A percentile compares a stretch with the other conserved stretches of the same genome.
These are phyloP conservation scores for Rutidosis leptorrhynchoides DNA, from an alignment of 129 eudicot species.

Conservation along the genomic window DNA sequence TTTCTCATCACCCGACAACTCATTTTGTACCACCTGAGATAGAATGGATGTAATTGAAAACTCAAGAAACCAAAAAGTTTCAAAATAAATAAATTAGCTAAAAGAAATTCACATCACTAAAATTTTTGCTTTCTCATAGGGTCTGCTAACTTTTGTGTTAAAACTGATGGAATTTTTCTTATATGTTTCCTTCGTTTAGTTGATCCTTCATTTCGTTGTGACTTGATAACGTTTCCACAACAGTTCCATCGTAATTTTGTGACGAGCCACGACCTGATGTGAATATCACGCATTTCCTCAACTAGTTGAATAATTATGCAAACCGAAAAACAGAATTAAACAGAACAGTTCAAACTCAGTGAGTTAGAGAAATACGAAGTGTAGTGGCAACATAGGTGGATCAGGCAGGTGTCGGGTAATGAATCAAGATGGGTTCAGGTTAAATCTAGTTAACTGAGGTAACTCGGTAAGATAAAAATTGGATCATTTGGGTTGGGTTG, in stretches of 20 bases:
- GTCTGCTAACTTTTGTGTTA: slow-evolving; percentile 39
- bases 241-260: slow-evolving; percentile 37
- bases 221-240: slow-evolving; percentile 27
- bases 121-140: slow-evolving; percentile 41
- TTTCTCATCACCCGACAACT: slow-evolving; percentile 16
- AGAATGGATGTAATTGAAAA: slow-evolving; percentile 15
- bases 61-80: background rate
- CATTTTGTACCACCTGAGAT: slow-evolving; percentile 37
- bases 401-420: background rate
- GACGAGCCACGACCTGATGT: slow-evolving; percentile 67
- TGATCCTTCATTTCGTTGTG: slow-evolving; percentile 37
- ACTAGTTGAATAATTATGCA: slow-evolving; percentile 35
- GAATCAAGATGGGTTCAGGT: background rate
- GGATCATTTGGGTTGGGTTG: background rate
- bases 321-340: slow-evolving; percentile 7
- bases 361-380: background rate
- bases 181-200: slow-evolving; percentile 36
- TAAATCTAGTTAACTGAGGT: background rate
- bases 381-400: slow-evolving; percentile 5
- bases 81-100: background rate
- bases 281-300: slow-evolving; percentile 71
- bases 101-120: slow-evolving; percentile 1
- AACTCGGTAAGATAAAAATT: background rate
- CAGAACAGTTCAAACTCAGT: background rate
- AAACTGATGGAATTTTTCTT: slow-evolving; percentile 45